Base-by-base conservation (phyloP, 805 yeast genomes). In the Huiozyma naganishii region DNA sequence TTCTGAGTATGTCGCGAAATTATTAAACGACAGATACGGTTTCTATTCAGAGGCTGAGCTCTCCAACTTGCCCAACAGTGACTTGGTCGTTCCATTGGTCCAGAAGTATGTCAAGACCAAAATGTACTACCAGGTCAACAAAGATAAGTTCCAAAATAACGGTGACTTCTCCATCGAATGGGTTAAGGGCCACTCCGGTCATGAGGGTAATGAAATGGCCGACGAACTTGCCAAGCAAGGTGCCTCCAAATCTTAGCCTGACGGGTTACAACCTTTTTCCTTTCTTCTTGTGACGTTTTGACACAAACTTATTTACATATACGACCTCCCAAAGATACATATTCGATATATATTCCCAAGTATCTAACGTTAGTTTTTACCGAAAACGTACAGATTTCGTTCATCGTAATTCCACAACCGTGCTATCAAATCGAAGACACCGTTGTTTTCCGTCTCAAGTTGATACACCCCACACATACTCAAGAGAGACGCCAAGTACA, bases 211-310 rank as follows among this genome's bases (percentile, higher is more conserved):
- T 55, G 87, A 79, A 47, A 67, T 58, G 54, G 96, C 95, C 0
- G 95, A 88, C 57, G 55, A 55, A 40, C 65, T 88, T 40, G 96
- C 96, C 2, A 80, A 72, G 45, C 42, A 50, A n/a, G 92, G 84
- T 7, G 80, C 80, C 11, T 69, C 66, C 44, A 49, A 48, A 37
- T 23, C 42, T 12, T 49, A 17, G 23, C 23, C 23, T 4, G 34
- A 13, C 8, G 23, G 23, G 23, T 17, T 17, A 17, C 23, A 17
- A 4, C 23, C 4, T 32, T 12, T 32, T 32, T 32, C 4, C n/a
- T 4, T n/a, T 12, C n/a, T 32, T 32, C 12, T n/a, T 32, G 35
- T 32, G 35, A 17, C 23, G 23, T 17, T 17, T 17, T 17, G 23
- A 17, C 23, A 17, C 23, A 17, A 17, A 17, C 4, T 17, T 17